These are phyloP conservation scores for Alternaria viburni DNA, from an alignment of 2,329 filamentous ascomycete species.

Conservation along the genomic window DNA sequence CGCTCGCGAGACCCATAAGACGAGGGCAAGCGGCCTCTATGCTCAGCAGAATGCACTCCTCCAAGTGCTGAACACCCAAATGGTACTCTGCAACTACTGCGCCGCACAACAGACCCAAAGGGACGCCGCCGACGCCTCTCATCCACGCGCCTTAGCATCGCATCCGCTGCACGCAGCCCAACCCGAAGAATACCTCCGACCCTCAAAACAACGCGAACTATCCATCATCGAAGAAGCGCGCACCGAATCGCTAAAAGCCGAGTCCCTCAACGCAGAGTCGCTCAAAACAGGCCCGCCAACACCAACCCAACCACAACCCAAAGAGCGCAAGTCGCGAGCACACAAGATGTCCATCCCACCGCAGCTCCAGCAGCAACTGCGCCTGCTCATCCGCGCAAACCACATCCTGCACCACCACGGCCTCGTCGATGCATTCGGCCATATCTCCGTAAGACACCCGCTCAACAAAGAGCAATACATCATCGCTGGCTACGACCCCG, in stretches of 20 bases:
- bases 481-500: constrained; percentile 52
- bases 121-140: neutral
- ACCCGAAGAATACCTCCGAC: neutral
- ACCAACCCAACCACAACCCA: neutral
- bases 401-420: constrained; percentile 60
- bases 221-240: neutral
- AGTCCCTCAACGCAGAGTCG: neutral
- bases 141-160: neutral
- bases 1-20: neutral
- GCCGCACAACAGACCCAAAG: neutral
- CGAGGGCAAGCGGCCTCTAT: neutral
- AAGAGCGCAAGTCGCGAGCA: neutral
- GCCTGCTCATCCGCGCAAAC: constrained; percentile 40
- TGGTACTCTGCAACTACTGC: constrained; percentile 14
- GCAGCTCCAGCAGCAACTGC: constrained; percentile 23
- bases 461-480: constrained; percentile 54
- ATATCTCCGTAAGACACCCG: constrained; percentile 60
- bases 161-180: neutral
- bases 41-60: neutral
- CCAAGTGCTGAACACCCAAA: constrained; percentile 2
- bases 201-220: neutral
- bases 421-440: constrained; percentile 61
- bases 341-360: constrained; percentile 14
- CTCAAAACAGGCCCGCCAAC: neutral
- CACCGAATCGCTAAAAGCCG: neutral